Conservation (phyloP, 306 rosid genomes). For the Prunus mongolica region DNA sequence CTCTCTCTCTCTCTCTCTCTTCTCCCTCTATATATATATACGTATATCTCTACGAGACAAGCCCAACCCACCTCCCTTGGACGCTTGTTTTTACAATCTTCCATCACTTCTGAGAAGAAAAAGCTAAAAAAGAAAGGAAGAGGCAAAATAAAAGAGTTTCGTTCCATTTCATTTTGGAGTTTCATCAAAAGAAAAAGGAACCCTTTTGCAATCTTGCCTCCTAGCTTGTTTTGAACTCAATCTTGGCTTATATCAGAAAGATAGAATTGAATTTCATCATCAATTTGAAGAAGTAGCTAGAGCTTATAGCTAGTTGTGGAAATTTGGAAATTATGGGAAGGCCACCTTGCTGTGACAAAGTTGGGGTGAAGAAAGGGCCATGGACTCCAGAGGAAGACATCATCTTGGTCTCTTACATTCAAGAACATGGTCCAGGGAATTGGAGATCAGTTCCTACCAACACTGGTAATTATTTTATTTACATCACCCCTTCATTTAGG, state of each 20-base stretch:
- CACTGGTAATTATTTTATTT: slow-evolving; percentile 44
- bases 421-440: slow-evolving; percentile 85
- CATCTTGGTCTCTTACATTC: slow-evolving; percentile 86
- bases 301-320: background rate
- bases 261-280: background rate
- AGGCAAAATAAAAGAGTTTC: background rate
- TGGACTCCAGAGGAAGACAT: slow-evolving; percentile 99
- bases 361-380: slow-evolving; percentile 89
- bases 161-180: background rate
- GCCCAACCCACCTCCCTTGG: slow-evolving; percentile 27
- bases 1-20: background rate
- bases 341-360: slow-evolving; percentile 82
- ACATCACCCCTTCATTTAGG: background rate
- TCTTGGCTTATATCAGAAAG: background rate
- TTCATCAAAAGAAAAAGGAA: background rate
- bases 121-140: background rate
- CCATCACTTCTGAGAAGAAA: background rate
- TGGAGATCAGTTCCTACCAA: slow-evolving; percentile 91
- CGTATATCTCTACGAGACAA: background rate
- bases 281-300: background rate
- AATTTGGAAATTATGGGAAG: slow-evolving; percentile 60
- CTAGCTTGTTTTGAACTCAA: background rate
- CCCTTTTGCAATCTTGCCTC: background rate
- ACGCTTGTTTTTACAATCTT: slow-evolving; percentile 28
- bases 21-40: background rate